Percentiles rank a stretch among this genome's conserved stretches.
Evolutionary conservation across 805 yeast genomes (phyloP).

Genomic region (Tetrapisispora namnaoensis): DNA sequence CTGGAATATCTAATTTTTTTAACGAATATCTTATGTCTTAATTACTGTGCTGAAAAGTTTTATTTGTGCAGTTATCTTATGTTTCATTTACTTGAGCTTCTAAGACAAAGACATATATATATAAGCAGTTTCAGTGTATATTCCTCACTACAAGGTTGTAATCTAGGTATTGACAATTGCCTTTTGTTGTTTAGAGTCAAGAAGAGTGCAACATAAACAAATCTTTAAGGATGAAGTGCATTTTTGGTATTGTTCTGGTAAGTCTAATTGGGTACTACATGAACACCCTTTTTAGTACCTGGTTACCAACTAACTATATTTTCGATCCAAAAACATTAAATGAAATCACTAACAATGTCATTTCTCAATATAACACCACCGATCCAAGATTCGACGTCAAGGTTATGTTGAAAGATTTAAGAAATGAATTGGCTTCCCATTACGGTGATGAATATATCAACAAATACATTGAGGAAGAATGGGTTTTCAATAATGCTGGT

Average conservation of each 20-base stretch:
- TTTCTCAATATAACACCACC: constrained; percentile 33
- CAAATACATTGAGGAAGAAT: constrained; percentile 63
- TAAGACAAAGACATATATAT: too few relatives aligned
- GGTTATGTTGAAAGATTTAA: constrained; percentile 51
- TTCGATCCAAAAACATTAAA: constrained; percentile 62
- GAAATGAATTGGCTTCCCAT: constrained; percentile 43
- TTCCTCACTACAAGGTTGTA: too few relatives aligned
- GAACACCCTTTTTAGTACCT: constrained; percentile 36
- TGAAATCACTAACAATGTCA: constrained; percentile 44
- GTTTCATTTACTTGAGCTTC: too few relatives aligned
- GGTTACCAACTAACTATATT: constrained; percentile 62
- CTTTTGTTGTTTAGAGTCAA: background rate
- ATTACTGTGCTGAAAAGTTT: too few relatives aligned
- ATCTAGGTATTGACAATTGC: too few relatives aligned
- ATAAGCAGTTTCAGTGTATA: too few relatives aligned
- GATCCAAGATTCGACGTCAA: constrained; percentile 49
- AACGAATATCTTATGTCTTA: too few relatives aligned
- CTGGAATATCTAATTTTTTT: too few relatives aligned
- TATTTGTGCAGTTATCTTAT: too few relatives aligned
- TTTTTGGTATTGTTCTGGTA: constrained; percentile 11
- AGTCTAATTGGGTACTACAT: constrained; percentile 17
- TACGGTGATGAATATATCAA: constrained; percentile 71
- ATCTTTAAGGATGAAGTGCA: constrained; percentile 14
- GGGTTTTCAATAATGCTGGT: constrained; percentile 97
- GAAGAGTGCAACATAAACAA: background rate